Conservation (phyloP, 495 filamentous ascomycete species). For the Hypoxylon perforatum region DNA sequence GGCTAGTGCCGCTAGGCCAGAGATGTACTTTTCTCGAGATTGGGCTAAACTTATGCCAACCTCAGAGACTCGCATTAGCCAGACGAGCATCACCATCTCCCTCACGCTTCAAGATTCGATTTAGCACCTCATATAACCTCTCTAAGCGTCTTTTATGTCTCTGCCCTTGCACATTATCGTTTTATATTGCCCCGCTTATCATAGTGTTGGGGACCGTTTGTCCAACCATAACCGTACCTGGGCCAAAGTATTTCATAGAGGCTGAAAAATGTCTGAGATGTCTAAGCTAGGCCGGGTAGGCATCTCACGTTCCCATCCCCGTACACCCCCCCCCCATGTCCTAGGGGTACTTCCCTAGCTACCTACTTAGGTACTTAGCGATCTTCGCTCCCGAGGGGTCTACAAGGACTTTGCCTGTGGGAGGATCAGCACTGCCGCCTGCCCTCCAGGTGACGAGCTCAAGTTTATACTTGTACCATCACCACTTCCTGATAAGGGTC, state of each 20-base stretch:
- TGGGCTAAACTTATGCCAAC: constrained; percentile 40
- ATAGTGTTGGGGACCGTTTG: constrained; percentile 7
- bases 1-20: constrained; percentile 38
- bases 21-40: no score
- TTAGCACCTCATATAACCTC: constrained; percentile 12
- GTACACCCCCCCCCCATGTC: constrained; percentile 18
- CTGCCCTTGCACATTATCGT: constrained; percentile 36
- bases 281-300: constrained; percentile 38
- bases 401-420: constrained; percentile 32
- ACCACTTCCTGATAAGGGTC: constrained; percentile 18
- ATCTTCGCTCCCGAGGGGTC: constrained; percentile 31
- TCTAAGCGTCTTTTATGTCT: constrained; percentile 30
- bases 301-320: constrained; percentile 16
- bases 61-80: constrained; percentile 38
- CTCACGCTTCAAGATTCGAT: constrained; percentile 36
- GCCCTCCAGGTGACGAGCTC: constrained; percentile 18
- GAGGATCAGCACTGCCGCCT: constrained; percentile 23
- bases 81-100: neutral
- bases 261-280: constrained; percentile 26
- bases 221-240: constrained; percentile 29
- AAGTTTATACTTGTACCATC: constrained; percentile 36
- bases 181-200: constrained; percentile 41
- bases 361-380: no score
- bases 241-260: constrained; percentile 33
- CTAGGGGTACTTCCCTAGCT: constrained; percentile 37